These are phyloP conservation scores for Backusella australiensis DNA, from an alignment of 192 early-diverging fungal genomes.

Conservation along the genomic window DNA sequence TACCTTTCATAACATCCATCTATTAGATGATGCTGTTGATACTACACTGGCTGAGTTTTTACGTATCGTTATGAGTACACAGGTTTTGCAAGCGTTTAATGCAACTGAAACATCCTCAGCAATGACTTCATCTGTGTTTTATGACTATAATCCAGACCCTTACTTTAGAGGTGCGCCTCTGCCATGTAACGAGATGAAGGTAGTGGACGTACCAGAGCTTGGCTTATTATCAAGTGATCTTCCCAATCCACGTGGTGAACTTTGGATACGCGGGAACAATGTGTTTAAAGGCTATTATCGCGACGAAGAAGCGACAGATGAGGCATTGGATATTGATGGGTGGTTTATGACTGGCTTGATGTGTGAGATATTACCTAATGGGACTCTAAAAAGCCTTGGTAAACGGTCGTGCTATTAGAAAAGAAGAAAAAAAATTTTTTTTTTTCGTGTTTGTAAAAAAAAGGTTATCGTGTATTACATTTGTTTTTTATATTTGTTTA, in stretches of 20 bases:
- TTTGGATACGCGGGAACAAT: constrained; percentile 76
- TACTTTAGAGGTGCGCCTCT: constrained; percentile 60
- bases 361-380: constrained; percentile 44
- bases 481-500: no score
- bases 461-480: not conserved
- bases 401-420: constrained; percentile 54
- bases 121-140: constrained; percentile 36
- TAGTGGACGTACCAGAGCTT: constrained; percentile 78
- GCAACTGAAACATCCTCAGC: constrained; percentile 34
- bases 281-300: constrained; percentile 85
- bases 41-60: constrained; percentile 41
- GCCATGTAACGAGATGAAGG: constrained; percentile 70
- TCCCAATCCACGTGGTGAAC: constrained; percentile 81
- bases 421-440: constrained; percentile 20
- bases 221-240: constrained; percentile 64
- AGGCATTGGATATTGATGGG: constrained; percentile 73
- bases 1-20: no score
- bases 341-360: constrained; percentile 88
- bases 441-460: not conserved
- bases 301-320: constrained; percentile 64
- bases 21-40: constrained; percentile 7
- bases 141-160: constrained; percentile 43
- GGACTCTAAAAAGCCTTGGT: constrained; percentile 29
- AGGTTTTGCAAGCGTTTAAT: constrained; percentile 55
- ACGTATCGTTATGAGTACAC: constrained; percentile 57